Percentiles rank a stretch among this genome's conserved stretches.
Evolutionary conservation across 345 rosid genomes (phyloP).

Genomic region (Cardiospermum halicacabum): DNA sequence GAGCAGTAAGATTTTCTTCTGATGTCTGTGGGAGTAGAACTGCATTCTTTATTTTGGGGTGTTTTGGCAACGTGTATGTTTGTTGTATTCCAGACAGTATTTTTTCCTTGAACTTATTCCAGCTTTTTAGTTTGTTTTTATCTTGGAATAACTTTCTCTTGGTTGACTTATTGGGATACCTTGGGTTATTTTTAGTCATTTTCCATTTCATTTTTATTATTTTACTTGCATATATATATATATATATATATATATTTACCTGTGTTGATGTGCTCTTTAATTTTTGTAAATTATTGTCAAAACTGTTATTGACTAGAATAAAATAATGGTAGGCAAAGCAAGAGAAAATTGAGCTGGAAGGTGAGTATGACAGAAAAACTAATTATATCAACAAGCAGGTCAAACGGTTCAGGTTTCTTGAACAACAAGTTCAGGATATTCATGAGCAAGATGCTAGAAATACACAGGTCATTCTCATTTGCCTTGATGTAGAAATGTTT

Average conservation of each 20-base stretch:
- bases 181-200: neutral
- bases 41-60: neutral
- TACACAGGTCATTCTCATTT: conserved; percentile 61
- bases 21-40: neutral
- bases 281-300: neutral
- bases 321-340: conserved; percentile 55
- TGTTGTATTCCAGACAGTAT: neutral
- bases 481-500: neutral
- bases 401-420: conserved; percentile 44
- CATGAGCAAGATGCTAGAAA: conserved; percentile 60
- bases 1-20: neutral
- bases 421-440: conserved; percentile 64
- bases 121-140: neutral
- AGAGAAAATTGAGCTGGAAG: conserved; percentile 51
- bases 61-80: neutral
- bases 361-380: conserved; percentile 39
- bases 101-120: neutral
- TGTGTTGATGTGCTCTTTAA: conserved; percentile 1
- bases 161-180: neutral
- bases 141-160: neutral
- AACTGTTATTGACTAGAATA: conserved; percentile 12
- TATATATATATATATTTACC: neutral
- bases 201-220: neutral
- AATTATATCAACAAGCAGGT: conserved; percentile 36
- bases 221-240: neutral